Evolutionary conservation across 305 asterid species (phyloP).

Genomic region (Fraxinus dipetala): DNA sequence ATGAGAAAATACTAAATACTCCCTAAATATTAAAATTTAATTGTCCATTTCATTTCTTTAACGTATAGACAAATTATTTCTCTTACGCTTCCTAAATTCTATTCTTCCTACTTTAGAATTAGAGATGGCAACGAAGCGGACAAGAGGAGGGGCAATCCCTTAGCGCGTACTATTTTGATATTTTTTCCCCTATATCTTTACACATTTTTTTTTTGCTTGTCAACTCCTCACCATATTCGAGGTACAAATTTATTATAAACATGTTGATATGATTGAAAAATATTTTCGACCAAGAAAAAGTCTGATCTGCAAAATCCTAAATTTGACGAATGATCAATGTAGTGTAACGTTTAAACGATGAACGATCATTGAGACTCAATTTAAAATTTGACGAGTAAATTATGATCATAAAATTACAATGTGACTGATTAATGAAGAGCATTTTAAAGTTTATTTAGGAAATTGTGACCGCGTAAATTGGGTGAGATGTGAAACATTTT

Average conservation of each 20-base stretch:
- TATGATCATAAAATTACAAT: no score
- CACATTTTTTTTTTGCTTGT: no score
- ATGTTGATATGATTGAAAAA: no score
- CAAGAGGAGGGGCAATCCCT: background rate
- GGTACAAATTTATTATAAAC: background rate
- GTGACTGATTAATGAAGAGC: background rate
- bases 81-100: background rate
- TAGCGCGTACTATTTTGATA: no score
- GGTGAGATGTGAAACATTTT: background rate
- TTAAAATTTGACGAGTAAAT: no score
- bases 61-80: background rate
- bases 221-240: background rate
- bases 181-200: no score
- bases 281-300: background rate
- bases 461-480: background rate
- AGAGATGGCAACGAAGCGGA: background rate
- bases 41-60: background rate
- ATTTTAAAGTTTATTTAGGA: no score
- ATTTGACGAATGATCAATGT: background rate
- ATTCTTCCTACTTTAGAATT: background rate
- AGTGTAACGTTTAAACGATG: background rate
- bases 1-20: background rate
- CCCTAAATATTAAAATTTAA: background rate
- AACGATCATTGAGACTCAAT: no score
- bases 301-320: background rate